These are phyloP conservation scores for Hordeum marinum DNA, from an alignment of 176 grass and related monocot species.

Conservation along the genomic window DNA sequence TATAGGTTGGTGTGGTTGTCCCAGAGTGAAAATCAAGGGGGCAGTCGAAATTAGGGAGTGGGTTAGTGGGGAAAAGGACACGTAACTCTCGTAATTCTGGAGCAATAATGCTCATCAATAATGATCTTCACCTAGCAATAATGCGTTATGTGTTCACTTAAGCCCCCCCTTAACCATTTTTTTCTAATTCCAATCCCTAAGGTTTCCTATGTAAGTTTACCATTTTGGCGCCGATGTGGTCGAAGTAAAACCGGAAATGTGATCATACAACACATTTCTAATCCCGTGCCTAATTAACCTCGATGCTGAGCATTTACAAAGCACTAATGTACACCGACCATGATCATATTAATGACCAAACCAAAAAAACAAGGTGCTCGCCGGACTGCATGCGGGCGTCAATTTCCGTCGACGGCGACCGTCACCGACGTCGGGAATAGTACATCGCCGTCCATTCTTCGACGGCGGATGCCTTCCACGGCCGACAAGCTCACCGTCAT, in stretches of 20 bases:
- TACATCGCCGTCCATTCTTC: slow-evolving; percentile 18
- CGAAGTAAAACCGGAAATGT: neutral
- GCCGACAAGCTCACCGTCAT: slow-evolving; percentile 37
- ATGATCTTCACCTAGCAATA: too few relatives aligned
- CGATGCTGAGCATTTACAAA: slow-evolving; percentile 40
- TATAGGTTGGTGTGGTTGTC: too few relatives aligned
- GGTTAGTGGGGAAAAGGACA: too few relatives aligned
- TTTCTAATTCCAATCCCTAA: neutral
- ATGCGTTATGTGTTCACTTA: too few relatives aligned
- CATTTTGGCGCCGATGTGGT: neutral
- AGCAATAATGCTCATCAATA: too few relatives aligned
- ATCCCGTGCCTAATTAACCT: slow-evolving; percentile 8
- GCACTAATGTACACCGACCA: slow-evolving; percentile 27
- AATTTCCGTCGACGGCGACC: slow-evolving; percentile 46
- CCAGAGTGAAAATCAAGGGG: too few relatives aligned
- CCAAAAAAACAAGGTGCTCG: neutral
- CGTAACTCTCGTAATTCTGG: too few relatives aligned
- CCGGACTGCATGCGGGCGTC: neutral
- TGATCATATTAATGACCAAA: slow-evolving; percentile 43
- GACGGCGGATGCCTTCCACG: slow-evolving; percentile 15
- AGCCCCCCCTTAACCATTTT: too few relatives aligned
- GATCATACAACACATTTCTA: slow-evolving; percentile 6
- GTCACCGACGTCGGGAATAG: slow-evolving; percentile 42
- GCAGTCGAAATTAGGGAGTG: too few relatives aligned
- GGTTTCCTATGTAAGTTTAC: neutral